Evolutionary conservation across 1,139 yeast genomes (phyloP), one percentile per base, ranked within the genome.

Genomic region (Entelexis sorbosivorans): DNA sequence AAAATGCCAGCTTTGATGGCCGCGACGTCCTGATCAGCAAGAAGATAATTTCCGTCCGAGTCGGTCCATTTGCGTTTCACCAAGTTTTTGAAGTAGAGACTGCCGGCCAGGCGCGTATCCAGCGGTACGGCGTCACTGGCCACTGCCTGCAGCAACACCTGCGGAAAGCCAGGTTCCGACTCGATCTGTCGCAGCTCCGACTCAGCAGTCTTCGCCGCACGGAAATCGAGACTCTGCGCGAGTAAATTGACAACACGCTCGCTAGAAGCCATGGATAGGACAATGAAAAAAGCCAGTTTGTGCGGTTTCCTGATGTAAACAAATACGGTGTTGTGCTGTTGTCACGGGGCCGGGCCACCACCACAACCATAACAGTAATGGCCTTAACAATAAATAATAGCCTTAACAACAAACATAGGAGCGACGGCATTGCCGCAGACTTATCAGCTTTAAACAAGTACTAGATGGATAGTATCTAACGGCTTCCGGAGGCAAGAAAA

Each of bases 81-180:
- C 58, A 87, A 77, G 65, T 93, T 93, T 65, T 93, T 93, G 70
- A 93, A 88, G 67, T 83, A 88, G 51, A 93, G 70, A 2, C 96
- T 91, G 19, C 85, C 95, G 0, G 98, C 96, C 48, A 89, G 72
- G 57, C 96, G 74, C 0, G 84, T 76, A 1, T 84, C 71, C 4
- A 67, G 64, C 3, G 77, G 74, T 44, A 81, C 64, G 50, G 74
- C 73, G 38, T 73, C 64, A 11, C 83, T 74, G 5, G 95, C 88
- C 35, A 88, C 84, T 24, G 91, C 78, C 63, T 84, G 89, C 53
- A 93, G 69, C 47, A 93, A 69, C 40, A 79, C 76, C 48, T 86
- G 71, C 16, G 94, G 75, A 65, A 91, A 93, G 4, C 93, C 95
- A 24, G 79, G 78, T 44, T 73, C 73, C 4, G 66, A 57, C 63